Base-by-base conservation (phyloP, 2,329 filamentous ascomycete species). In the Ophiostoma tasmaniense region DNA sequence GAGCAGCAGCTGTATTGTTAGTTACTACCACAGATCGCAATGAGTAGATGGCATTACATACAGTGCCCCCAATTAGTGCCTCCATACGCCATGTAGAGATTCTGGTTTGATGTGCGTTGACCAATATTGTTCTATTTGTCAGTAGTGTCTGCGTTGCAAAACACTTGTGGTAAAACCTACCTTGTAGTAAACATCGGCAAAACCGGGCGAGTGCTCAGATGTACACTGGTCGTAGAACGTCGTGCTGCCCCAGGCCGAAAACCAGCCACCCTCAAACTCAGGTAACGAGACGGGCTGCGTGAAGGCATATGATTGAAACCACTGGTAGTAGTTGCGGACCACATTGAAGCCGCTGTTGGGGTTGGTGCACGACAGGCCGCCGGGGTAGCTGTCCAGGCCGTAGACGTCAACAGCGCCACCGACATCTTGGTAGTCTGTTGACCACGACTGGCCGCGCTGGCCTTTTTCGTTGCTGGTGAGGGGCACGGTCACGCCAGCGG, bases 41-140 rank as follows among this genome's bases (percentile, higher is more conserved):
- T 17, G 28, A 66, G 20, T 5, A 22, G 20, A 28, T 22, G 3
- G 17, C 7, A 65, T 13, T 8, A 69, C 71, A 55, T 67, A 74
- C 78, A 80, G 67, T 85, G 81, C 0, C 91, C 91, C 91, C 91
- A 94, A 75, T 94, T 95, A 0, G 91, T 93, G 6, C 91, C 91
- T 17, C 91, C 91, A 72, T 84, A 91, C 0, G 84, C 88, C 84
- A 8, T 85, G 65, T 66, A 66, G 20, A 42, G 1, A 42, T 59
- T 71, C 42, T 83, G 76, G 13, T 84, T 74, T 0, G 82, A 84
- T 1, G 80, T 77, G 28, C 80, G 76, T 67, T 84, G 82, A 6
- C 79, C 84, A 68, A 85, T 80, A 67, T 85, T 82, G 72, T 85
- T 83, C 73, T 71, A 20, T 17, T 55, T 25, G 50, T 55, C 10